These are phyloP conservation scores for Fusarium sp. DNA, from an alignment of 2,329 filamentous ascomycete species.

Conservation along the genomic window DNA sequence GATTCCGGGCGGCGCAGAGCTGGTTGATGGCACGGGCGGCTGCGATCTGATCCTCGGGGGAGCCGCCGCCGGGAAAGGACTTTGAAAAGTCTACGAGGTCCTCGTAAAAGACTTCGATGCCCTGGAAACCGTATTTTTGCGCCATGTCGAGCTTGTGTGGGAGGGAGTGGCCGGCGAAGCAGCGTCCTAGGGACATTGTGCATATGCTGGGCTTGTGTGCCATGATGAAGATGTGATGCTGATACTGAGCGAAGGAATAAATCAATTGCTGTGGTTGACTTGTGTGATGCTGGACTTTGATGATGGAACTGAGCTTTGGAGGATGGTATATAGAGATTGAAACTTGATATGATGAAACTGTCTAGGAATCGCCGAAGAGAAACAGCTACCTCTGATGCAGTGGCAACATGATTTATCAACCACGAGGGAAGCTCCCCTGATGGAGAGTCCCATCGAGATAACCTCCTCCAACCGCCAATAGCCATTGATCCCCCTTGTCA, in stretches of 20 bases:
- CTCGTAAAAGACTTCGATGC: conserved; percentile 83
- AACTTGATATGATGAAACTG: conserved; percentile 3
- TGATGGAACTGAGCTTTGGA: not conserved
- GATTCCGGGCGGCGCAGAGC: conserved; percentile 66
- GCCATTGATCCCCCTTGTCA: conserved; percentile 11
- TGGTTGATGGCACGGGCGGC: conserved; percentile 69
- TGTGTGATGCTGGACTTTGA: not conserved
- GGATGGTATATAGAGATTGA: not conserved
- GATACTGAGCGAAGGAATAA: not conserved
- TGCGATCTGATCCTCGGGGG: conserved; percentile 59
- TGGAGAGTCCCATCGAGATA: conserved; percentile 7
- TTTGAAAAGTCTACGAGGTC: conserved; percentile 74
- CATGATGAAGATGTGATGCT: conserved; percentile 49
- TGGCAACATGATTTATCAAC: conserved; percentile 28
- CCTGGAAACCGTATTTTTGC: conserved; percentile 71
- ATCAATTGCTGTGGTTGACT: not conserved
- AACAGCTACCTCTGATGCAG: conserved; percentile 12
- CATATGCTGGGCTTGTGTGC: conserved; percentile 74
- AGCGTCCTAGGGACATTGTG: conserved; percentile 81
- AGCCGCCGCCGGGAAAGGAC: conserved; percentile 53
- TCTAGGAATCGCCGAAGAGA: not conserved
- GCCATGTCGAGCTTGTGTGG: conserved; percentile 77
- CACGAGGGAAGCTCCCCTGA: conserved; percentile 13
- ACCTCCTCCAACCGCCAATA: conserved; percentile 11
- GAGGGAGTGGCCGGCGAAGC: conserved; percentile 74